Evolutionary conservation across 2,329 filamentous ascomycete species (phyloP).

Genomic region (Ophiostoma perfectum): DNA sequence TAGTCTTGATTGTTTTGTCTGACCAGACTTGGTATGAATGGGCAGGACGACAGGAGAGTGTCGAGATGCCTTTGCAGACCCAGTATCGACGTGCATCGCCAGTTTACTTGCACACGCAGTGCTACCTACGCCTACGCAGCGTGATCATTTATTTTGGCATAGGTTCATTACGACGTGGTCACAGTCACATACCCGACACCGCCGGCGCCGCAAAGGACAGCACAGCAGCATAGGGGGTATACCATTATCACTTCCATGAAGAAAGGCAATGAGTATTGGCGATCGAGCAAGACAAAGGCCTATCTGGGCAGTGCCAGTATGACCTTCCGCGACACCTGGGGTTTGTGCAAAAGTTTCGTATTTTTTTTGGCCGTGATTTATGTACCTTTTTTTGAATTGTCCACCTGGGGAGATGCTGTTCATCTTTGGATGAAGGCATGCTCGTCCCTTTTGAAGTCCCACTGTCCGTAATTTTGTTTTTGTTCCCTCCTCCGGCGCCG

Average conservation of each 20-base stretch:
- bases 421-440: neutral
- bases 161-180: neutral
- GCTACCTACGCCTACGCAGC: no score
- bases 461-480: slow-evolving; percentile 11
- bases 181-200: neutral
- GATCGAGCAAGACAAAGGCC: slow-evolving; percentile 70
- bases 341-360: slow-evolving; percentile 43
- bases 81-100: no score
- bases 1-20: no score
- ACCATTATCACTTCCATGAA: slow-evolving; percentile 27
- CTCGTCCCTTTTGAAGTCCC: slow-evolving; percentile 14
- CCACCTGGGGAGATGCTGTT: slow-evolving; percentile 8
- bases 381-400: slow-evolving; percentile 10
- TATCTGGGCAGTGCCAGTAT: slow-evolving; percentile 46
- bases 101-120: neutral
- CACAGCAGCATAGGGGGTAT: slow-evolving; percentile 16
- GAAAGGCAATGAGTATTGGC: slow-evolving; percentile 53
- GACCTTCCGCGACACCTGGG: slow-evolving; percentile 87
- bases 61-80: no score
- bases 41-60: no score
- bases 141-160: neutral
- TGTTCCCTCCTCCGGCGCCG: slow-evolving; percentile 15
- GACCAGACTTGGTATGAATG: no score
- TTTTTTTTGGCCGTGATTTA: slow-evolving; percentile 22
- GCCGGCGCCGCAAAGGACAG: neutral